Base-by-base conservation (phyloP, 2,329 filamentous ascomycete species). In the Aureobasidium zeae region DNA sequence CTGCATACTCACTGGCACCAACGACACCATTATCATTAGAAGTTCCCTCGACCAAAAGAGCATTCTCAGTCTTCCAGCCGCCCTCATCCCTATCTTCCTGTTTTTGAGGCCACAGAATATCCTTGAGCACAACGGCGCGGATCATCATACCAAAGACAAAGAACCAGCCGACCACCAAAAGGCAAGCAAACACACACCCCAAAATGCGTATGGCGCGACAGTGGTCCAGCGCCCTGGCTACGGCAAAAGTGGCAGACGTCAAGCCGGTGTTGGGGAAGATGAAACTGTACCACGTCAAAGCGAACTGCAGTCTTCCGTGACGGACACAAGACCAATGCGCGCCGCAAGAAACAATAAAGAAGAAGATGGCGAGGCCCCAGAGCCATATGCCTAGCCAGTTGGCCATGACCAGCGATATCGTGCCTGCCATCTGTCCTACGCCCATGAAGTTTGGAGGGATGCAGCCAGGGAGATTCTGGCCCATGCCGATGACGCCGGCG, bases 261-360 rank as follows among this genome's bases (percentile, higher is more conserved):
- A 50, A 16, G 5, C 45, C 83, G 0, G 83, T 88, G 53, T 88
- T 86, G 2, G 84, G 83, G 55, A 88, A 88, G 4, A 88, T 72
- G 60, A 88, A 89, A 3, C 78, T 84, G 63, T 81, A 91, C 79
- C 84, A 93, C 1, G 80, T 85, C 83, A 91, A 88, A 13, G 83
- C 80, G 55, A 88, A 91, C 3, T 77, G 72, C 67, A 87, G 76
- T 44, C 70, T 73, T 26, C 72, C 71, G 9, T 73, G 66, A 0
- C 70, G 66, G 15, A 79, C 68, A 38, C 81, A 79, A 21, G 78
- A 81, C 71, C 74, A 82, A 47, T 89, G 74, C 2, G 83, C 83
- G 2, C 83, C 81, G n/a, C 84, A 73, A 1, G 78, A 81, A 9
- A 91, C 79, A 46, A 89, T 67, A 61, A 89, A 89, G 66, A 89